A percentile compares a stretch with the other conserved stretches of the same genome.
phyloP scores from a whole-genome alignment of 306 rosid genomes.

The Vigna nakashimae region DNA sequence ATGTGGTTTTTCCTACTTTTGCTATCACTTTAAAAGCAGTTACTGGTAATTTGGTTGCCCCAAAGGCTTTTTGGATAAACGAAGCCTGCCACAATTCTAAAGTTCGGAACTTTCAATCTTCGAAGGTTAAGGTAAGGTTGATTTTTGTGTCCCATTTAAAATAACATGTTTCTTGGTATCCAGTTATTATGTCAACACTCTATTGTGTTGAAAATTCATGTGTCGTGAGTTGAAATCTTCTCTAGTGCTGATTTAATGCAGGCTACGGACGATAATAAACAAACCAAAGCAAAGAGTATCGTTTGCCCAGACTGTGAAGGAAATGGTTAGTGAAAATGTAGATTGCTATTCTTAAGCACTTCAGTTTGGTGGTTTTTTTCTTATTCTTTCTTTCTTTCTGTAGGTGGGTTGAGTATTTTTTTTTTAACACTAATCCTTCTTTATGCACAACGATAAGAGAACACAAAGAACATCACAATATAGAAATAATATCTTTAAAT shows the following conservation, averaged over 20 bases:
- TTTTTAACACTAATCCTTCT: too few relatives aligned
- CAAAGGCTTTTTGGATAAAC: constrained; percentile 62
- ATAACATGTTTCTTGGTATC: neutral
- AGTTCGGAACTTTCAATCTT: constrained; percentile 63
- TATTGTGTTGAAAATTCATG: neutral
- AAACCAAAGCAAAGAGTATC: constrained; percentile 60
- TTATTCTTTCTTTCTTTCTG: neutral
- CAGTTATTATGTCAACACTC: neutral
- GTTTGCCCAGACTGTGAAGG: constrained; percentile 83
- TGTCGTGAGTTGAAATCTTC: constrained; percentile 30
- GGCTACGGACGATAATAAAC: constrained; percentile 65
- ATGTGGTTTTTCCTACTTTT: neutral
- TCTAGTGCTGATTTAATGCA: constrained; percentile 54
- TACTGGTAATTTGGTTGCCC: constrained; percentile 52
- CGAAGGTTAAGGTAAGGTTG: constrained; percentile 69
- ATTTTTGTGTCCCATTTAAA: neutral
- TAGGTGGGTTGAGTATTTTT: neutral
- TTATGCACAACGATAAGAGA: too few relatives aligned
- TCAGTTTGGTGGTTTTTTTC: neutral
- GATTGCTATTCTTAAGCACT: neutral
- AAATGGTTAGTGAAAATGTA: constrained; percentile 70
- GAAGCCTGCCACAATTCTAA: constrained; percentile 63
- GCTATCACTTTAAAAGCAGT: constrained; percentile 47
- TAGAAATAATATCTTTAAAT: too few relatives aligned
- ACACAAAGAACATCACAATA: too few relatives aligned